Evolutionary conservation across 2,329 filamentous ascomycete genomes (phyloP).

Genomic region (Biscogniauxia mediterranea): DNA sequence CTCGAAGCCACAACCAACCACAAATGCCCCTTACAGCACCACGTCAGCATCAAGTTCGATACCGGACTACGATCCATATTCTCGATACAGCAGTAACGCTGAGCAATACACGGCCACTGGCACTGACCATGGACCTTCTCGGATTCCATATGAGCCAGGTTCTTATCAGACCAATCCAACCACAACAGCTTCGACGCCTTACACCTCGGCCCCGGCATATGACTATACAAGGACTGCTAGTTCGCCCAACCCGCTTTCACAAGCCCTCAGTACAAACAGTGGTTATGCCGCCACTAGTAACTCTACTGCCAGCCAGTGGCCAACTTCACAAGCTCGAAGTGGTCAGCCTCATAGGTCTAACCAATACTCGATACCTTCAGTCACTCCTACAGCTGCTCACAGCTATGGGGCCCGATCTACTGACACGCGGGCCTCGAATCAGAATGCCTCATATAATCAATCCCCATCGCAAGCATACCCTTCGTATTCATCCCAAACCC

Average conservation of each 20-base stretch:
- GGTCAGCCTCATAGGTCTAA: constrained; percentile 18
- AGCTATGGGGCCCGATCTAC: constrained; percentile 27
- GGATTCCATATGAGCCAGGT: constrained; percentile 27
- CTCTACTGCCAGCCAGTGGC: constrained; percentile 25
- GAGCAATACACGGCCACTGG: constrained; percentile 22
- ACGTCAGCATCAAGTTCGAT: constrained; percentile 26
- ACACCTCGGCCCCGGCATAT: constrained; percentile 27
- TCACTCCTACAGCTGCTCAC: constrained; percentile 19
- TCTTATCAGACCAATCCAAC: constrained; percentile 25
- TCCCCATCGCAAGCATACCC: constrained; percentile 28
- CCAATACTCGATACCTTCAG: constrained; percentile 21
- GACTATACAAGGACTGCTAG: constrained; percentile 27
- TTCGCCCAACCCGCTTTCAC: constrained; percentile 25
- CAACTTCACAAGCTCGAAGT: constrained; percentile 23
- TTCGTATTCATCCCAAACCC: constrained; percentile 30
- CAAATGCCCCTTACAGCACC: constrained; percentile 28
- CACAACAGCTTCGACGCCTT: constrained; percentile 24
- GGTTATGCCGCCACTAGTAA: constrained; percentile 19
- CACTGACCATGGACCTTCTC: constrained; percentile 24
- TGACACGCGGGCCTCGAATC: constrained; percentile 23
- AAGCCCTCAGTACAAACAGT: constrained; percentile 23
- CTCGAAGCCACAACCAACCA: constrained; percentile 18
- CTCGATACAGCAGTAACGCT: constrained; percentile 31
- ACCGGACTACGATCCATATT: constrained; percentile 26
- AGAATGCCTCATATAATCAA: constrained; percentile 30